phyloP scores from a whole-genome alignment of 2,329 filamentous ascomycete genomes.

The Rhynchosporium graminicola region DNA sequence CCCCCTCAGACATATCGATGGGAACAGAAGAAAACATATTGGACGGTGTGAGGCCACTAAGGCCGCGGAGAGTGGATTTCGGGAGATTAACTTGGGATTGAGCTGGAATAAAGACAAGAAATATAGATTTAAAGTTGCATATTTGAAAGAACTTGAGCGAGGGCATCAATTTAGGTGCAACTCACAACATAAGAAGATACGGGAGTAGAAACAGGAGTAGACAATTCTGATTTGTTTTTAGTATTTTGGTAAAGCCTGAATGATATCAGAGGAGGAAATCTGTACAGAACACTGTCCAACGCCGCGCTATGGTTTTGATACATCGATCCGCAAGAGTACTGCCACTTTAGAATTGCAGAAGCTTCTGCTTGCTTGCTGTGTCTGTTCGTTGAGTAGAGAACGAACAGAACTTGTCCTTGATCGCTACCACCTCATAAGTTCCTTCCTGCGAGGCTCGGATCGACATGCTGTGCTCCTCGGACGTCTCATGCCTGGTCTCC shows the following conservation, averaged over 20 bases:
- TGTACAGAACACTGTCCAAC: conserved; percentile 28
- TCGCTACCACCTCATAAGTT: conserved; percentile 94
- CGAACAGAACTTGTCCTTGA: conserved; percentile 90
- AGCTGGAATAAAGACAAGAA: conserved; percentile 36
- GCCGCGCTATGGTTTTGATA: conserved; percentile 40
- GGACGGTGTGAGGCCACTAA: conserved; percentile 32
- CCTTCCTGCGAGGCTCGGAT: conserved; percentile 89
- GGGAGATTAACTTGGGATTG: conserved; percentile 37
- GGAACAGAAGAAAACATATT: conserved; percentile 36
- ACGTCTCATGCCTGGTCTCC: conserved; percentile 87
- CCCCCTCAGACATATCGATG: conserved; percentile 37
- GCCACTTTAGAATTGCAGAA: conserved; percentile 33
- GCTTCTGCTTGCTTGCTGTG: conserved; percentile 48
- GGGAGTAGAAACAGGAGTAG: too few relatives aligned
- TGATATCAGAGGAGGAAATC: not conserved
- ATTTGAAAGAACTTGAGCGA: conserved; percentile 34
- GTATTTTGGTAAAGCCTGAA: conserved; percentile 19
- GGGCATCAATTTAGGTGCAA: conserved; percentile 13
- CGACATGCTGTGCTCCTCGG: conserved; percentile 77
- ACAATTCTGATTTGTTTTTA: conserved; percentile 7
- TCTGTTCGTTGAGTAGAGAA: conserved; percentile 72
- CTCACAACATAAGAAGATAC: not conserved
- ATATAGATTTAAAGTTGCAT: conserved; percentile 34
- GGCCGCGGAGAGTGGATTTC: conserved; percentile 29
- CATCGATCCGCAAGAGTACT: conserved; percentile 19